phyloP scores from a whole-genome alignment of 352 stramenopile species.

The Globisporangium barbulae region DNA sequence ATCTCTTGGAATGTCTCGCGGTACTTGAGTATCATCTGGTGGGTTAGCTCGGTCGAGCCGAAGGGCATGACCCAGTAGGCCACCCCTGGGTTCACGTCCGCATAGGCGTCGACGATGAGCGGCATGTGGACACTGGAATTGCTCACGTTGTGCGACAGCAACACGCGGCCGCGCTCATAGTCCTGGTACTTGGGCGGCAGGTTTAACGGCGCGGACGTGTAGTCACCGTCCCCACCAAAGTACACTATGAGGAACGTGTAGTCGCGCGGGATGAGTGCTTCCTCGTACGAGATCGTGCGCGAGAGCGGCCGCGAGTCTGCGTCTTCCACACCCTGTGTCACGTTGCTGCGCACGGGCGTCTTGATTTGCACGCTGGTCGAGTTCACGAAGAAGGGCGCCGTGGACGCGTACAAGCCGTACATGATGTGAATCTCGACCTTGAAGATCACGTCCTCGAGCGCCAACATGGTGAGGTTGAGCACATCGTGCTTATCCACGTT shows the following conservation, averaged over 20 bases:
- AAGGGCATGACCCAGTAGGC: slow-evolving; percentile 77
- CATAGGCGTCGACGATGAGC: slow-evolving; percentile 71
- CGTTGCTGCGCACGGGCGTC: slow-evolving; percentile 62
- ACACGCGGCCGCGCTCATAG: slow-evolving; percentile 91
- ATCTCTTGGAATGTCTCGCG: slow-evolving; percentile 95
- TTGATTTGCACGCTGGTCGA: slow-evolving; percentile 86
- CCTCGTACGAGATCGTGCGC: slow-evolving; percentile 82
- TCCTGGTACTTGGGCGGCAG: slow-evolving; percentile 92
- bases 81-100: slow-evolving; percentile 46
- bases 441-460: slow-evolving; percentile 94
- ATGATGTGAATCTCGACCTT: slow-evolving; percentile 96
- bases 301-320: slow-evolving; percentile 74
- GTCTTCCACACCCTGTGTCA: slow-evolving; percentile 53
- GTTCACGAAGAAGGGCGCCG: slow-evolving; percentile 91
- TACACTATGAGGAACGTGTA: slow-evolving; percentile 92
- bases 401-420: slow-evolving; percentile 89
- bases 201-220: slow-evolving; percentile 88
- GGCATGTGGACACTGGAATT: slow-evolving; percentile 56
- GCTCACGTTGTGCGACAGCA: slow-evolving; percentile 93
- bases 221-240: slow-evolving; percentile 50
- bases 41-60: slow-evolving; percentile 61
- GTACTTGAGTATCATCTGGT: slow-evolving; percentile 92
- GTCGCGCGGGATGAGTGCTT: slow-evolving; percentile 64
- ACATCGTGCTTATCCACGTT: slow-evolving; percentile 92
- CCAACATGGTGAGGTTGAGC: slow-evolving; percentile 93